A percentile compares a stretch with the other conserved stretches of the same genome.
Evolutionary conservation across 2,329 filamentous ascomycete species (phyloP).

Genomic region (Claviceps quebecensis): DNA sequence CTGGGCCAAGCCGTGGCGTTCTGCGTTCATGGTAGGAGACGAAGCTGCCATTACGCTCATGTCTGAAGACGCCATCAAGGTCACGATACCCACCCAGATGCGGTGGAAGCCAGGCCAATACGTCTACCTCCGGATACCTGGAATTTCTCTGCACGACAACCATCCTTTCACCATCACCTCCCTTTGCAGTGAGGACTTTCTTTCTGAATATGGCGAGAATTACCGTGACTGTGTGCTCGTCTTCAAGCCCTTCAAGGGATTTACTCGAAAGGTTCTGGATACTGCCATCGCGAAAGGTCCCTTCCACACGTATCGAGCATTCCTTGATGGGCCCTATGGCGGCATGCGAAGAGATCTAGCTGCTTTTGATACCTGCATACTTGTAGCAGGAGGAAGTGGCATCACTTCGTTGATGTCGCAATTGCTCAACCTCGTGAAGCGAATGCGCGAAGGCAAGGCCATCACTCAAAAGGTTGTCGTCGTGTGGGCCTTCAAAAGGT

Average conservation of each 20-base stretch:
- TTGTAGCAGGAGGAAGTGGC: constrained; percentile 87
- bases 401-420: constrained; percentile 91
- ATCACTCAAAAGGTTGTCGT: constrained; percentile 83
- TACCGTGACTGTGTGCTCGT: constrained; percentile 84
- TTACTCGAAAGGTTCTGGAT: constrained; percentile 73
- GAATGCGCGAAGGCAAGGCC: constrained; percentile 88
- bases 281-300: constrained; percentile 75
- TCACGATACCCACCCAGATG: constrained; percentile 87
- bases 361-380: constrained; percentile 83
- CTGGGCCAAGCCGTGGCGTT: constrained; percentile 68
- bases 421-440: constrained; percentile 83
- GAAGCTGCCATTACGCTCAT: constrained; percentile 82
- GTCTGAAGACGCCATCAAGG: constrained; percentile 86
- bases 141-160: constrained; percentile 79
- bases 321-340: constrained; percentile 87
- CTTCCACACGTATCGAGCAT: constrained; percentile 83
- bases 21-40: constrained; percentile 77
- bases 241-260: constrained; percentile 82
- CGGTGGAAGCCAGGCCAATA: constrained; percentile 90
- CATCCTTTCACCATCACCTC: constrained; percentile 94
- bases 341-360: constrained; percentile 84
- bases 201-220: constrained; percentile 76
- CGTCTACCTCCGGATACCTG: constrained; percentile 86
- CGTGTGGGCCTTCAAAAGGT: constrained; percentile 82
- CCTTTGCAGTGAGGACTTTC: constrained; percentile 83